These are phyloP conservation scores for Conidiobolus incongruus DNA, from an alignment of 371 early-diverging fungal genomes.

Conservation along the genomic window DNA sequence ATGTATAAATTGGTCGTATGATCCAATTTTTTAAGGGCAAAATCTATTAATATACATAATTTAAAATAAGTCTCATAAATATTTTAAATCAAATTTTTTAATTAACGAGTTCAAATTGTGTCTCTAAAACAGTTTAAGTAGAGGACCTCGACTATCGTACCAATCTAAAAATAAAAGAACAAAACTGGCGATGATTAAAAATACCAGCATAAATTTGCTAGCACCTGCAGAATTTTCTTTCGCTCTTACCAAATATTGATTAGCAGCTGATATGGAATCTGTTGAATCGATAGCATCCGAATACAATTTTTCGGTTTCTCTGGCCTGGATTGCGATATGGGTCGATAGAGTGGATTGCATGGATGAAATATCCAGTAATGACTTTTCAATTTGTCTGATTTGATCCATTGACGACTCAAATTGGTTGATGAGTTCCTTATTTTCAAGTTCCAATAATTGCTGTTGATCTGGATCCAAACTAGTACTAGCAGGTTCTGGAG, in stretches of 20 bases:
- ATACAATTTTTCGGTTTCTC: slow-evolving; percentile 38
- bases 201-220: slow-evolving; percentile 31
- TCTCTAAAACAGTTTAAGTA: too few species aligned
- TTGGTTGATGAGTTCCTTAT: slow-evolving; percentile 25
- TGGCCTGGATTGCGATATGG: slow-evolving; percentile 37
- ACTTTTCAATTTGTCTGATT: slow-evolving; percentile 34
- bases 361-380: slow-evolving; percentile 38
- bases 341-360: slow-evolving; percentile 31
- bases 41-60: too few species aligned
- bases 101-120: too few species aligned
- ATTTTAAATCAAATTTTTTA: too few species aligned
- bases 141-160: too few species aligned
- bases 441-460: slow-evolving; percentile 31
- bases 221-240: slow-evolving; percentile 25
- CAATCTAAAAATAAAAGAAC: slow-evolving; percentile 46
- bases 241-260: slow-evolving; percentile 23
- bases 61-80: too few species aligned
- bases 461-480: slow-evolving; percentile 28
- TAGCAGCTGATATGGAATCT: slow-evolving; percentile 29
- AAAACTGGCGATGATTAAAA: slow-evolving; percentile 31
- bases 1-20: too few species aligned
- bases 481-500: neutral
- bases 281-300: slow-evolving; percentile 34
- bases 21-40: too few species aligned
- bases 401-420: slow-evolving; percentile 32